Base-by-base conservation (phyloP, 2,329 filamentous ascomycete genomes). In the Colletotrichum graminicola region DNA sequence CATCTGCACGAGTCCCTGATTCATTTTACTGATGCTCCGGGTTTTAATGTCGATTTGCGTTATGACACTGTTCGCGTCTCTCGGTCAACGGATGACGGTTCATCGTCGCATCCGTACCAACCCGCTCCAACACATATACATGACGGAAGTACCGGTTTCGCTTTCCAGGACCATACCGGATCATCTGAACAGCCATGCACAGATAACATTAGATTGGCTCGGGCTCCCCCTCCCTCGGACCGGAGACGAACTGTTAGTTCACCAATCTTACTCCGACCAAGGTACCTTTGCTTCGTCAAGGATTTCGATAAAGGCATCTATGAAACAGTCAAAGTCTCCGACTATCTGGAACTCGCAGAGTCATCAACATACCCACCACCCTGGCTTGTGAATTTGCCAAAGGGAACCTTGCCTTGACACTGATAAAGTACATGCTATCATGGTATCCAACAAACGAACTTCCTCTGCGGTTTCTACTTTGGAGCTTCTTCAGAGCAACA, bases 251-350 rank as follows among this genome's bases (percentile, higher is more conserved):
- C 32, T 11, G 41, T 10, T 2, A 49, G 26, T 45, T 61, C 57
- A 14, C 21, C 57, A 34, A 36, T 5, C 8, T 61, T 43, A 12
- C 57, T 61, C 32, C 57, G 67, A 29, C 73, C 76, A 4, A 51
- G 75, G 32, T 75, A 75, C 36, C 74, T 79, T 0, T 78, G 76
- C 62, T 75, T 78, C 45, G 73, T 76, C 2, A 55, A 63, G 5
- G 75, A 76, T 21, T 72, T 73, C 11, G 54, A 74, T 10, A 29
- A 59, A 3, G 64, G 67, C 1, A 26, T 32, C 2, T 75, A 72
- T 23, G 74, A 76, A 41, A 77, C 74, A 0, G 55, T 76, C 51
- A 74, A 75, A n/a, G 77, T 79, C 23, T 74, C 69, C 0, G 74
- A 77, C 26, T 78, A 74, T 62, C 67, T 76, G 8, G n/a, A 61